Conservation (phyloP, 202 grass and related monocot genomes). For the Musa balbisiana region DNA sequence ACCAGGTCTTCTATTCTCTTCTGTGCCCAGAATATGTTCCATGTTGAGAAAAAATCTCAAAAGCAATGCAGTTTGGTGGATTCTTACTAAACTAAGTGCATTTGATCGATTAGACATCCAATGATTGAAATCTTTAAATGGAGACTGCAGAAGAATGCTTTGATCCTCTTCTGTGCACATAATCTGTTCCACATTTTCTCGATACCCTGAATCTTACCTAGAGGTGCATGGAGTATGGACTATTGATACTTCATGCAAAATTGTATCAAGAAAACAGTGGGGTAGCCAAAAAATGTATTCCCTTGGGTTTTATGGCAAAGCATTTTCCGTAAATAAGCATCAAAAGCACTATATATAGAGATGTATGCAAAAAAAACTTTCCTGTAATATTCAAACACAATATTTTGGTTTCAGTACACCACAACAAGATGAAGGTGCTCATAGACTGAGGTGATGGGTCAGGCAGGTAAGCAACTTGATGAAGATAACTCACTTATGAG, state of each 20-base stretch:
- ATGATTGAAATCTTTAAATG: too few species aligned
- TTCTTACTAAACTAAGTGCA: too few species aligned
- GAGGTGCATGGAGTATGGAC: not conserved
- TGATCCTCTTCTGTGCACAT: too few species aligned
- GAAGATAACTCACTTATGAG: not conserved
- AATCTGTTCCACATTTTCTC: too few species aligned
- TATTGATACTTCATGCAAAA: not conserved
- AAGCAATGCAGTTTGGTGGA: too few species aligned
- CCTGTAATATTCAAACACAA: not conserved
- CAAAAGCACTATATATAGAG: not conserved
- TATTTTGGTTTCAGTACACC: not conserved
- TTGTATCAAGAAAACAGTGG: not conserved
- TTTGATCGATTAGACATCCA: too few species aligned
- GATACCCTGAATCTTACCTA: too few species aligned
- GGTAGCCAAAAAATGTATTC: not conserved
- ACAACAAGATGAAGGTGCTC: not conserved
- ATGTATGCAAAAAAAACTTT: not conserved
- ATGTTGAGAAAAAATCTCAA: too few species aligned
- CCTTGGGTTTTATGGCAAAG: not conserved
- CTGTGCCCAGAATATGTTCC: not conserved
- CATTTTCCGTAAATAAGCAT: not conserved
- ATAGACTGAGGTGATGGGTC: not conserved
- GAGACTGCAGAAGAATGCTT: too few species aligned
- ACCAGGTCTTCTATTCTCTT: not conserved
- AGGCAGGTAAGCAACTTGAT: not conserved